phyloP scores from a whole-genome alignment of 208 protist species.

The Borovskyia barvae region DNA sequence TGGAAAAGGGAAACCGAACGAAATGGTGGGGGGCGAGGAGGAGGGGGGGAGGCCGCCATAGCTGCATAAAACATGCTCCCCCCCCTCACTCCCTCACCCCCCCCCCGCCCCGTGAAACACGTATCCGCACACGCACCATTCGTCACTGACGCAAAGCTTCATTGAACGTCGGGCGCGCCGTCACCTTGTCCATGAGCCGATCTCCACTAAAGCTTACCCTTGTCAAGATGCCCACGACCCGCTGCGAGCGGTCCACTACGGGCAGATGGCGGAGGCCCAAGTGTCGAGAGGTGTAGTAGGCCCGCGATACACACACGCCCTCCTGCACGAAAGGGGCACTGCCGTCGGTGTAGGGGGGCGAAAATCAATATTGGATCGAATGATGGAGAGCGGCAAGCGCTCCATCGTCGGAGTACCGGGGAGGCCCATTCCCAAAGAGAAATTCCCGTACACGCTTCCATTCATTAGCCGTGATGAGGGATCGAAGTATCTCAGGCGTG shows the following conservation, averaged over 20 bases:
- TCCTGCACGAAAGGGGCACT: conserved; percentile 56
- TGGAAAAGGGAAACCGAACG: not conserved
- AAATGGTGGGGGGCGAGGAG: not conserved
- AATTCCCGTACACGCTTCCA: conserved; percentile 44
- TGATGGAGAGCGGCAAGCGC: conserved; percentile 18
- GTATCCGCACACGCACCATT: not conserved
- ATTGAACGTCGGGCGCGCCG: conserved; percentile 2
- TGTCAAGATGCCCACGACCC: conserved; percentile 79
- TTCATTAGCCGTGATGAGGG: conserved; percentile 39
- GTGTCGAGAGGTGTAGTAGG: conserved; percentile 72
- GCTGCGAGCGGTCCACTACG: conserved; percentile 57
- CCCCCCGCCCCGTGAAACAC: no score
- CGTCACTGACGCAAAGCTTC: not conserved
- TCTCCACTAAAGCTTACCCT: conserved; percentile 70
- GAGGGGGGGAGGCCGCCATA: not conserved
- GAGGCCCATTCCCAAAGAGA: conserved; percentile 56
- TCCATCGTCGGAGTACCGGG: conserved; percentile 33
- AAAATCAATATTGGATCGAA: conserved; percentile 38
- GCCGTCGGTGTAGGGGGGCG: conserved; percentile 63
- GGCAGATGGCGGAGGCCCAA: conserved; percentile 80
- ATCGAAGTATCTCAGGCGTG: not conserved
- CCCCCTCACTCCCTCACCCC: not conserved
- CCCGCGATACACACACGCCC: conserved; percentile 57
- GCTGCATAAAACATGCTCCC: not conserved
- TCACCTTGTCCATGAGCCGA: conserved; percentile 48